Evolutionary conservation across 108 stramenopile species (phyloP), one percentile per base, ranked within the genome.

Genomic region (Stephanodiscus minutulus): DNA sequence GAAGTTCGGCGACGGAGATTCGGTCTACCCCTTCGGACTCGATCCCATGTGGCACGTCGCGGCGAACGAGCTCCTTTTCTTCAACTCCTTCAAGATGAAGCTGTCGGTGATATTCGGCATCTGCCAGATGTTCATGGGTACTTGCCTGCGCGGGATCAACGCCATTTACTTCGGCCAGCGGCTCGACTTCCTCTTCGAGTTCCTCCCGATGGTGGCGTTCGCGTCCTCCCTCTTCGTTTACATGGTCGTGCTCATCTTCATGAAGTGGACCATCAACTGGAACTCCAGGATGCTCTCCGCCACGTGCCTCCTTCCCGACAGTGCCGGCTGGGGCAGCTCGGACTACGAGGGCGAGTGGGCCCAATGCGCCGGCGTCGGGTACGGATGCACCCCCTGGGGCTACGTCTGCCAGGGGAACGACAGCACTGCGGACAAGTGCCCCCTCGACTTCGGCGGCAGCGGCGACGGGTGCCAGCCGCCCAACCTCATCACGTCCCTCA

Each of bases 1-100:
- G 31, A 50, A 83, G 7, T 97, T 91, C 70, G 96, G 96, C 41
- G 83, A 88, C 47, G 76, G 85, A 17, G 86, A 87, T 41, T 82
- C 84, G 49, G 96, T 98, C 22, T 98, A 98, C 76, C 97, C 98
- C 12, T 97, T 99, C 70, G 98, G 98, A 53, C 82, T 97, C 21
- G 98, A 99, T 84, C 98, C 98, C 9, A 88, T 94, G 53, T 99
- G 98, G 98, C 96, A 99, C 60, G 83, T 97, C 47, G 69, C 96
- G 27, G 69, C 85, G 6, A 99, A 99, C 72, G 97, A 98, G 61
- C 92, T 99, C 28, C 82, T 98, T 20, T 99, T 98, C 72, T 97
- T 97, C 87, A 99, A 99, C 87, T 96, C 96, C 17, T 94, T 98
- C 90, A 97, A 98, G 91, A 99, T 99, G 98, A 99, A 99, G 89